Conservation (phyloP, 2,329 filamentous ascomycete genomes). For the Venturia asperata region DNA sequence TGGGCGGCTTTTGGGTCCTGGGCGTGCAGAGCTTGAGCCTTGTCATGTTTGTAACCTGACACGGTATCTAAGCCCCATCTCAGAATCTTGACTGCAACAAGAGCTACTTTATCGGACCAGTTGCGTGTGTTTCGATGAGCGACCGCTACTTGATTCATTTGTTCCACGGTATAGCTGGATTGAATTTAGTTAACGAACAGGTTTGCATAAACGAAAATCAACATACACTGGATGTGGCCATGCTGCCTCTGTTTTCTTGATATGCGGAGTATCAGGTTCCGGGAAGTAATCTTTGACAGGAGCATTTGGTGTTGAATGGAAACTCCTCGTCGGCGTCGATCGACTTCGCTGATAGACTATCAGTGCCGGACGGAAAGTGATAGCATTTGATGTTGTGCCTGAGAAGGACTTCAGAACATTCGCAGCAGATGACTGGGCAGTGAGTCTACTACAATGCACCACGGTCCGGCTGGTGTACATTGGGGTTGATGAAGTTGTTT, state of each 20-base stretch:
- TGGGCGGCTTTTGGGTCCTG: slow-evolving; percentile 45
- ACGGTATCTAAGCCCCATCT: slow-evolving; percentile 74
- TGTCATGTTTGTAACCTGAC: slow-evolving; percentile 73
- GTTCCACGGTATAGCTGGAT: slow-evolving; percentile 61
- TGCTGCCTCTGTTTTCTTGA: slow-evolving; percentile 41
- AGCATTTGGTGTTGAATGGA: slow-evolving; percentile 3
- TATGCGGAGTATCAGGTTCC: slow-evolving; percentile 37
- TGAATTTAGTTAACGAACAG: neutral
- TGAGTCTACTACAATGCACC: neutral
- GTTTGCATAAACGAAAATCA: neutral
- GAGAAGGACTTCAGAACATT: slow-evolving; percentile 14
- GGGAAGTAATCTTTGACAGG: slow-evolving; percentile 42
- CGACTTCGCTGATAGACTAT: slow-evolving; percentile 6
- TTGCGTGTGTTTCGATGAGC: slow-evolving; percentile 69
- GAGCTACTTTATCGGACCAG: slow-evolving; percentile 70
- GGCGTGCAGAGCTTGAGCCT: slow-evolving; percentile 34
- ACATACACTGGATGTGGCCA: slow-evolving; percentile 43
- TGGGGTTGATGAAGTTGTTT: neutral
- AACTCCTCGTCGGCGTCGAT: slow-evolving; percentile 2
- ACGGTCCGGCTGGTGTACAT: slow-evolving; percentile 18
- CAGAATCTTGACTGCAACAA: slow-evolving; percentile 66
- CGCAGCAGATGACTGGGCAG: neutral
- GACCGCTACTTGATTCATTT: slow-evolving; percentile 67
- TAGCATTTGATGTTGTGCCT: neutral
- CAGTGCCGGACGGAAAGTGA: slow-evolving; percentile 9